A percentile compares a stretch with the other conserved stretches of the same genome.
These are phyloP conservation scores for Fomes fomentarius DNA, from an alignment of 1,284 basidiomycete genomes.

Conservation along the genomic window DNA sequence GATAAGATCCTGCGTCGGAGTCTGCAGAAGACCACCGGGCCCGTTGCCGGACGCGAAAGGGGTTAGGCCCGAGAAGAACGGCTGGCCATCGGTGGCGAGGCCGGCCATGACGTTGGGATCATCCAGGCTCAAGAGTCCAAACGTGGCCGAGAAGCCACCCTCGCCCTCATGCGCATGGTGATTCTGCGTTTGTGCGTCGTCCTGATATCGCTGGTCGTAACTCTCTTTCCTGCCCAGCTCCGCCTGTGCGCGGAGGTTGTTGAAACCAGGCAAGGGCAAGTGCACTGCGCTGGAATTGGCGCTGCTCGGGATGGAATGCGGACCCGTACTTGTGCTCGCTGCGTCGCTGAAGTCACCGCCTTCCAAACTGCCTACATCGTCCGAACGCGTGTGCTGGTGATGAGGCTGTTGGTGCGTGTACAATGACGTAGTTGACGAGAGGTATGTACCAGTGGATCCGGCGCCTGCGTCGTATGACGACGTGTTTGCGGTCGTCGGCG, in stretches of 20 bases:
- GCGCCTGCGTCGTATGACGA: conserved; percentile 12
- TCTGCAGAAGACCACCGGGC: conserved; percentile 23
- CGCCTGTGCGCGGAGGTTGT: conserved; percentile 19
- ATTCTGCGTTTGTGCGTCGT: conserved; percentile 11
- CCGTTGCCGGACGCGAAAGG: conserved; percentile 15
- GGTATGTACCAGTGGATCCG: conserved; percentile 18
- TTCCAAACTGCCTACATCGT: conserved; percentile 23
- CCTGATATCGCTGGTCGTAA: conserved; percentile 14
- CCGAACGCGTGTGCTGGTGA: conserved; percentile 24
- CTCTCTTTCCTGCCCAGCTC: conserved; percentile 17
- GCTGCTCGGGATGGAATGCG: conserved; percentile 30
- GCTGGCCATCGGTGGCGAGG: conserved; percentile 53
- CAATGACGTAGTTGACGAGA: conserved; percentile 21
- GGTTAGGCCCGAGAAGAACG: conserved; percentile 57
- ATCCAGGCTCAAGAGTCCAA: conserved; percentile 73
- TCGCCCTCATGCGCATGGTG: conserved; percentile 30
- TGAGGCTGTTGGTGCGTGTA: conserved; percentile 23
- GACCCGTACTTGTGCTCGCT: conserved; percentile 22
- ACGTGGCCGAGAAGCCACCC: conserved; percentile 64
- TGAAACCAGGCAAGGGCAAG: conserved; percentile 27
- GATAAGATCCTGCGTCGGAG: conserved; percentile 29
- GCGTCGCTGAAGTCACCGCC: conserved; percentile 31
- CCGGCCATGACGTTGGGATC: conserved; percentile 67
- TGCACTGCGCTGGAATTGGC: conserved; percentile 31
- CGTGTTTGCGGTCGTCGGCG: conserved; percentile 14